phyloP scores from a whole-genome alignment of 163 green algal genomes.

The Volvox carteri region DNA sequence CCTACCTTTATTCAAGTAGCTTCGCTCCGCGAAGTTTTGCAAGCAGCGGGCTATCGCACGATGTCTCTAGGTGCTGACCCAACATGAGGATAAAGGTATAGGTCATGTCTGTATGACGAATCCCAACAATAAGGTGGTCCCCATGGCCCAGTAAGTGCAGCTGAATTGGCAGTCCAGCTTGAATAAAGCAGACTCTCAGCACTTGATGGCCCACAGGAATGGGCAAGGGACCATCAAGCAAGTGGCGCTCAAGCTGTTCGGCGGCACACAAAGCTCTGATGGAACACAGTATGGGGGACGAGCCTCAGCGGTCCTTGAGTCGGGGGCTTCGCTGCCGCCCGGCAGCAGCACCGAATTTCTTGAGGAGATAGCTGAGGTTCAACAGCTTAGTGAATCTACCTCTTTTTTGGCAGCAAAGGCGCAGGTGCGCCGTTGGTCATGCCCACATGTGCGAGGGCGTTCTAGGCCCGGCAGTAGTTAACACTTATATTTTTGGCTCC shows the following conservation, averaged over 20 bases:
- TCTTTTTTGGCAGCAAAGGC: background rate
- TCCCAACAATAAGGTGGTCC: conserved; percentile 24
- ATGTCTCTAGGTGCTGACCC: conserved; percentile 29
- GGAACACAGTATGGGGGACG: conserved; percentile 2
- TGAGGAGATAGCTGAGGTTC: conserved; percentile 31
- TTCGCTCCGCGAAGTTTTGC: too few relatives aligned
- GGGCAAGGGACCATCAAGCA: conserved; percentile 37
- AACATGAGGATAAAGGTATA: background rate
- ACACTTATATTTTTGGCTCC: background rate
- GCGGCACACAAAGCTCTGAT: background rate
- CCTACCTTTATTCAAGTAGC: too few relatives aligned
- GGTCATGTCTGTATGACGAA: background rate
- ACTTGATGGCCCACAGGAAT: conserved; percentile 1
- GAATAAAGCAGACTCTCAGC: background rate
- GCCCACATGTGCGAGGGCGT: background rate
- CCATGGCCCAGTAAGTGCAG: conserved; percentile 36
- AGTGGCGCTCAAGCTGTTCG: background rate
- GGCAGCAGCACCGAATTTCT: conserved; percentile 23
- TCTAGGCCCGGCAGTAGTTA: background rate
- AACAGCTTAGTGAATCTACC: background rate
- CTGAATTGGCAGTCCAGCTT: background rate
- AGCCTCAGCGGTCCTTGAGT: background rate
- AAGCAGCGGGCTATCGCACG: too few relatives aligned
- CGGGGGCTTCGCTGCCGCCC: background rate
- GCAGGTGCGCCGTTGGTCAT: conserved; percentile 6